Percentiles rank a stretch among this genome's conserved stretches.
These are phyloP conservation scores for Hevea brasiliensis DNA, from an alignment of 345 rosid species.

Conservation along the genomic window DNA sequence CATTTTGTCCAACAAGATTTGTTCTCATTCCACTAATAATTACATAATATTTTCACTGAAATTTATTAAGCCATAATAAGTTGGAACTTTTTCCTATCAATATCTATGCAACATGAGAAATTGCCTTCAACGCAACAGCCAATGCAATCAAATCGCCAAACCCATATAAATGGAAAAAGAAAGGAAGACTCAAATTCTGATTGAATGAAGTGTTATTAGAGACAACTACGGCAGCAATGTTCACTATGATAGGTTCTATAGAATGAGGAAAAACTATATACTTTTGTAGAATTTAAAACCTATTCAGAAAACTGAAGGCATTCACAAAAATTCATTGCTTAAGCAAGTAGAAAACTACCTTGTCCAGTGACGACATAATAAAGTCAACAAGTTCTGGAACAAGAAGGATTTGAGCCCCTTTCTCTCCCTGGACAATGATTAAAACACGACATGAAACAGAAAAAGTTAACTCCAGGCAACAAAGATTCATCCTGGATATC, in stretches of 20 bases:
- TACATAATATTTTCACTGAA: not conserved
- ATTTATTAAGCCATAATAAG: not conserved
- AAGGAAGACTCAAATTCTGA: not conserved
- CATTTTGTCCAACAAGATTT: not conserved
- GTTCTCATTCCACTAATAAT: not conserved
- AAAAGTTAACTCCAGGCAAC: constrained; percentile 5
- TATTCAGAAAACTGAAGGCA: not conserved
- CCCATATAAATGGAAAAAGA: not conserved
- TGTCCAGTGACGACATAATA: constrained; percentile 69
- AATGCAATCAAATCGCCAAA: not conserved
- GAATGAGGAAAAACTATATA: not conserved
- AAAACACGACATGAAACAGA: constrained; percentile 3
- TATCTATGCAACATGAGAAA: not conserved
- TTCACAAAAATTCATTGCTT: not conserved
- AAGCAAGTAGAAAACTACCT: constrained; percentile 44
- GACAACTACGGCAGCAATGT: not conserved
- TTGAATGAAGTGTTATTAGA: constrained; percentile 1
- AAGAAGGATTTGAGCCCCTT: constrained; percentile 79
- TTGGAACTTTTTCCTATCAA: not conserved
- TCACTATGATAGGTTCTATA: not conserved
- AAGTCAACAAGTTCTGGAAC: constrained; percentile 87
- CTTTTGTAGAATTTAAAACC: not conserved
- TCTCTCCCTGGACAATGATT: constrained; percentile 58
- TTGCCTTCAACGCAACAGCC: not conserved
- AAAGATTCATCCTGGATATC: not conserved